Base-by-base conservation (phyloP, 495 filamentous ascomycete species). In the Lasiosphaeriaceae sp. region DNA sequence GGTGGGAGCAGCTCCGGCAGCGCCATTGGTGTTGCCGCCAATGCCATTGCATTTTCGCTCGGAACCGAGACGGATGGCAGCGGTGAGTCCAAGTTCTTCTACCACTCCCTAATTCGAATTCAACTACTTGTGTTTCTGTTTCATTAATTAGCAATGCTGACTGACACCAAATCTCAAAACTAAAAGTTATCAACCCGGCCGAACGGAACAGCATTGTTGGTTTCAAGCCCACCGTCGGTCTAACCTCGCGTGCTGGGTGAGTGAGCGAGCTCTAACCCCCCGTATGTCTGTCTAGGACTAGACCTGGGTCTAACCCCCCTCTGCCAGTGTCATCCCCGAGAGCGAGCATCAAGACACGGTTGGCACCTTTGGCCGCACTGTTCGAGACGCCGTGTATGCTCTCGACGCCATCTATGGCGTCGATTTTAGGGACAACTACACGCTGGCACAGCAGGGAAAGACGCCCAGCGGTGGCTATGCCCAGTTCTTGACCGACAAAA, bases 51-150 rank as follows among this genome's bases (percentile, higher is more conserved):
- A 0, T 84, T 90, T 66, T 74, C 84, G 1, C 64, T 90, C 5
- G 87, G 87, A n/a, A 88, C 87, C 0, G 87, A 89, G 69, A 90
- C 86, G 0, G 87, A 90, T 65, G 85, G 85, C 16, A 86, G 83
- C 72, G 80, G 22, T 53, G 31, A 53, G 50, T 53, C 14, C 16
- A 19, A 23, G 19, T 43, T 43, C 9, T 9, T 4, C 26, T 31
- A 31, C 26, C 9, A 31, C 48, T 35, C 22, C 29, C 3, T 29
- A 5, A 6, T 6, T 6, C 6, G 24, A 21, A 8, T 11, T n/a
- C n/a, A n/a, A n/a, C n/a, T n/a, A n/a, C n/a, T n/a, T n/a, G n/a
- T n/a, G n/a, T n/a, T n/a, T n/a, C n/a, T n/a, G n/a, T n/a, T n/a
- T n/a, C n/a, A n/a, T n/a, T n/a, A n/a, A n/a, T n/a, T n/a, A n/a